Base-by-base conservation (phyloP, 768 basidiomycete genomes). In the Termitomyces sp. region DNA sequence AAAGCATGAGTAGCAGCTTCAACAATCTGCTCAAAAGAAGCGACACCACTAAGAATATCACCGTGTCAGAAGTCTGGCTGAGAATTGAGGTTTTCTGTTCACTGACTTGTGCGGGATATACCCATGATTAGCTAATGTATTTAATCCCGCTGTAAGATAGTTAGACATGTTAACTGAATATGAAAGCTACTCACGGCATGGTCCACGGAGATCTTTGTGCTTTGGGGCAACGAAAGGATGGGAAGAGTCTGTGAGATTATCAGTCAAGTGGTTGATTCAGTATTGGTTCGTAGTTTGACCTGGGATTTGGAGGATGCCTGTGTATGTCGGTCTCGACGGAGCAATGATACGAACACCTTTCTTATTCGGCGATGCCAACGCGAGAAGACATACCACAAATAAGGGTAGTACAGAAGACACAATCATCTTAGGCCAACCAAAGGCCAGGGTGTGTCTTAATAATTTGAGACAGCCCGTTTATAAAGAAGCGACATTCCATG, bases 81-180 rank as follows among this genome's bases (percentile, higher is more conserved):
- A 3, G 12, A 12, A 16, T 2, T 36, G 12, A n/a, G 4, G 6
- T 33, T n/a, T 22, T 8, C 13, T 9, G 5, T 53, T 30, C 27
- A 52, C 59, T 55, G 36, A 63, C 62, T 63, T 63, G 46, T 59
- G 59, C 16, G 62, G 59, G 36, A 63, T 31, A 49, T 60, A 63
- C 15, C 62, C 62, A 57, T 63, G 62, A 47, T 63, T 63, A 12
- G 62, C 62, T 42, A 63, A 41, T 7, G 62, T 63, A 37, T 63
- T 63, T 33, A 61, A 53, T 56, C 62, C 62, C 36, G 62, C 62
- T 63, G 33, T 6, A 27, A 20, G 15, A 33, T 31, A 48, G 34
- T 56, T 6, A 37, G 22, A 39, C 4, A 37, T 11, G 48, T 58
- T 12, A 45, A 16, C 47, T 22, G 8, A 18, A 22, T 15, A 27